Conservation (phyloP, 1,139 yeast species). For the Meyerozyma athensensis region DNA sequence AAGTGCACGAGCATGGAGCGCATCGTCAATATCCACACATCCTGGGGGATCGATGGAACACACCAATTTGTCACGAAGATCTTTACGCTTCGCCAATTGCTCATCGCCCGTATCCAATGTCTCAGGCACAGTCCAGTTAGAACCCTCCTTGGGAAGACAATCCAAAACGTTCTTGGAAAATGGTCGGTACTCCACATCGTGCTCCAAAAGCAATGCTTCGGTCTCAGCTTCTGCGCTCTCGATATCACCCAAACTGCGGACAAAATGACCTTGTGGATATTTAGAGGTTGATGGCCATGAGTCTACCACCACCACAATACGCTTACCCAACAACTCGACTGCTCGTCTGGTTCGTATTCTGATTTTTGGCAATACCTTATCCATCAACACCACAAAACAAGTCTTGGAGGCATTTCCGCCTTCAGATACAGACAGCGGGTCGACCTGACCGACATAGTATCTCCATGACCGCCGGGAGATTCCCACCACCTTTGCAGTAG, state of each 20-base stretch:
- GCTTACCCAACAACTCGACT: conserved; percentile 71
- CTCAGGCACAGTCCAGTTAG: conserved; percentile 85
- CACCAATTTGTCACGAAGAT: conserved; percentile 80
- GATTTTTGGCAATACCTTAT: conserved; percentile 79
- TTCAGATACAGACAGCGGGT: conserved; percentile 67
- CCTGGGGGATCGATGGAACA: conserved; percentile 98
- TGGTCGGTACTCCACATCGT: conserved; percentile 95
- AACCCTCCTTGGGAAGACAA: conserved; percentile 91
- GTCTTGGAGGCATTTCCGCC: conserved; percentile 63
- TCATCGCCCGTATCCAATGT: conserved; percentile 55
- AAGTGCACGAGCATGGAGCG: conserved; percentile 77
- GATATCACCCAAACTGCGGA: conserved; percentile 80
- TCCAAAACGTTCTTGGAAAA: conserved; percentile 88
- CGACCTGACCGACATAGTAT: conserved; percentile 90
- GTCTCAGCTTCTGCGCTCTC: conserved; percentile 96
- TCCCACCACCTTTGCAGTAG: conserved; percentile 91
- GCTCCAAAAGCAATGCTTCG: conserved; percentile 88
- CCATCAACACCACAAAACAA: conserved; percentile 86
- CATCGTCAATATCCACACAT: conserved; percentile 99
- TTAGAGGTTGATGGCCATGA: conserved; percentile 85
- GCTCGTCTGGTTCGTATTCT: conserved; percentile 87
- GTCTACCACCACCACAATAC: conserved; percentile 89
- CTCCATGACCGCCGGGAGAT: conserved; percentile 92
- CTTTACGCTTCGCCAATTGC: conserved; percentile 63
- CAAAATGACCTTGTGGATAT: conserved; percentile 93